These are phyloP conservation scores for Gymnopilus junonius DNA, from an alignment of 768 basidiomycete species.

Conservation along the genomic window DNA sequence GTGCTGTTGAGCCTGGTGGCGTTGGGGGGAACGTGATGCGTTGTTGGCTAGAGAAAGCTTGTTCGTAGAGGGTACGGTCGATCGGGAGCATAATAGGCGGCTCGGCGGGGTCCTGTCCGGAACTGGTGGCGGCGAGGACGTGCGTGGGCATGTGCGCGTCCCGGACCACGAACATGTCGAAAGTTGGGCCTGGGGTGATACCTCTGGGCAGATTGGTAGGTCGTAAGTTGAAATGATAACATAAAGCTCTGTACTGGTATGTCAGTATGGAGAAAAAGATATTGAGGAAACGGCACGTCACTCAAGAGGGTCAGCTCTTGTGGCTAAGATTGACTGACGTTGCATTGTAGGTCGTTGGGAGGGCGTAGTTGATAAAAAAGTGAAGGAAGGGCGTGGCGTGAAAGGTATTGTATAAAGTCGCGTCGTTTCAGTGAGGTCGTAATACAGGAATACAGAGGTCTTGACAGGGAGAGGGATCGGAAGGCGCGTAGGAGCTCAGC, in stretches of 20 bases:
- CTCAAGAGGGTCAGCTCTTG: conserved; percentile 37
- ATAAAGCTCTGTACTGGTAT: conserved; percentile 41
- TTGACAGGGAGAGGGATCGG: conserved; percentile 3
- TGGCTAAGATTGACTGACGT: conserved; percentile 35
- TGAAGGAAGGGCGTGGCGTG: conserved; percentile 2
- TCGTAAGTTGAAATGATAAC: conserved; percentile 46
- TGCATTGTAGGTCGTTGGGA: conserved; percentile 27
- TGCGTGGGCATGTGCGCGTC: conserved; percentile 59
- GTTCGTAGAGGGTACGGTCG: conserved; percentile 48
- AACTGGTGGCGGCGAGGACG: conserved; percentile 50
- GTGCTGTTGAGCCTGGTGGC: conserved; percentile 35
- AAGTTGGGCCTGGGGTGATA: conserved; percentile 40
- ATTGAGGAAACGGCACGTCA: conserved; percentile 21
- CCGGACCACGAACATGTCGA: conserved; percentile 52
- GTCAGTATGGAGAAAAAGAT: background rate
- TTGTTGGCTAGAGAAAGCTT: conserved; percentile 37
- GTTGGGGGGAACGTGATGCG: conserved; percentile 35
- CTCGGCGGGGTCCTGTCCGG: conserved; percentile 27
- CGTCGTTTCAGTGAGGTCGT: conserved; percentile 14
- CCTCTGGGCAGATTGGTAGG: conserved; percentile 22
- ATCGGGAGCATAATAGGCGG: conserved; percentile 57
- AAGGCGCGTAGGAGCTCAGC: background rate
- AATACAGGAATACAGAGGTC: conserved; percentile 6
- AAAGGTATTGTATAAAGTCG: background rate
- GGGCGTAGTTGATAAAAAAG: background rate